Evolutionary conservation across 495 filamentous ascomycete genomes (phyloP).

Genomic region (Choiromyces venosus): DNA sequence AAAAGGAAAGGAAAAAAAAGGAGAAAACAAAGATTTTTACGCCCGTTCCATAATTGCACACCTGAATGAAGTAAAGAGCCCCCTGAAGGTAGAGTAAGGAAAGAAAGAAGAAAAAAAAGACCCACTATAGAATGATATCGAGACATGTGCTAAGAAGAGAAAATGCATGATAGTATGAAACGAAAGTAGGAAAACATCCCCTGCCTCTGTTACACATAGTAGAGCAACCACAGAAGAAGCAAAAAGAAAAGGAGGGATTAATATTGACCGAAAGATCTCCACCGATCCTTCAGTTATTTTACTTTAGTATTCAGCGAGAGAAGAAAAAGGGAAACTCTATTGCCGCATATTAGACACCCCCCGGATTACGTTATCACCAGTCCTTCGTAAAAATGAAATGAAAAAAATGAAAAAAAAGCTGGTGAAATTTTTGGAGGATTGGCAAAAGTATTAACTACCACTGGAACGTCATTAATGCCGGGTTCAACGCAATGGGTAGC

Average conservation of each 20-base stretch:
- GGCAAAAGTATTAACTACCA: constrained; percentile 48
- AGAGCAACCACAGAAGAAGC: background rate
- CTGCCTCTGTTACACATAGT: background rate
- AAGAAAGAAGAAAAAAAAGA: background rate
- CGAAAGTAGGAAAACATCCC: background rate
- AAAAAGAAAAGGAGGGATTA: background rate
- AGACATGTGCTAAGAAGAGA: background rate
- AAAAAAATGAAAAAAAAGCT: background rate
- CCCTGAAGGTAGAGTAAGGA: background rate
- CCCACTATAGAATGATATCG: background rate
- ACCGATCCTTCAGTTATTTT: background rate
- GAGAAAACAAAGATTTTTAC: background rate
- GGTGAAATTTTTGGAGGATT: background rate
- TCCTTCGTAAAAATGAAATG: background rate
- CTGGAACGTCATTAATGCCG: constrained; percentile 74
- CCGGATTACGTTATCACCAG: background rate
- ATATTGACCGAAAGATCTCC: background rate
- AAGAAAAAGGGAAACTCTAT: background rate
- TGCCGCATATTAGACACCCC: background rate
- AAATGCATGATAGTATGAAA: background rate
- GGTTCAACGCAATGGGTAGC: constrained; percentile 67
- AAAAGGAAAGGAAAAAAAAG: background rate
- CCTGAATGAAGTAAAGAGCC: background rate
- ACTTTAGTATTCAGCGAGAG: background rate
- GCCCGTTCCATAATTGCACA: background rate